These are phyloP conservation scores for Termitomyces bulborhizus DNA, from an alignment of 768 basidiomycete genomes.

Conservation along the genomic window DNA sequence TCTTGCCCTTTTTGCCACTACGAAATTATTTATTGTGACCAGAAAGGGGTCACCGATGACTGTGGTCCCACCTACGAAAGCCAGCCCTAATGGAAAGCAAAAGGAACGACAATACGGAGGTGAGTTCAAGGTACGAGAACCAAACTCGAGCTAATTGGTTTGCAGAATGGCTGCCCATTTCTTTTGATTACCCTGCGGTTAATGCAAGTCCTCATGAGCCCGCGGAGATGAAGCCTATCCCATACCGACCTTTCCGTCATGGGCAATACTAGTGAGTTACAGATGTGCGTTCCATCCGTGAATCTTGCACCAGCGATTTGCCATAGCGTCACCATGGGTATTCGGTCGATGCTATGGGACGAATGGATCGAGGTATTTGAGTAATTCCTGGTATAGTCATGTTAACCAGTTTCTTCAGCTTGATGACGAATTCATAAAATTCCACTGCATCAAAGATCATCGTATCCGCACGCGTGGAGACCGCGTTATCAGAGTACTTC, in stretches of 20 bases:
- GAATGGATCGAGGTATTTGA: slow-evolving; percentile 62
- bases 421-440: slow-evolving; percentile 48
- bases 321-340: slow-evolving; percentile 18
- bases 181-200: slow-evolving; percentile 47
- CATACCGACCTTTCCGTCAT: slow-evolving; percentile 61
- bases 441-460: slow-evolving; percentile 52
- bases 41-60: not conserved
- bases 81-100: not conserved
- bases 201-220: slow-evolving; percentile 33
- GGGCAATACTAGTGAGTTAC: slow-evolving; percentile 55
- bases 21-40: not conserved
- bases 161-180: slow-evolving; percentile 47
- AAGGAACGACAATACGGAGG: slow-evolving; percentile 9
- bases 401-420: slow-evolving; percentile 29
- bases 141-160: not conserved
- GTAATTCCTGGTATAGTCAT: not conserved
- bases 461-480: slow-evolving; percentile 48
- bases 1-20: not conserved
- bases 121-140: not conserved
- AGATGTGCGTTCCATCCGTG: not conserved
- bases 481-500: slow-evolving; percentile 41
- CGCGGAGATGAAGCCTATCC: slow-evolving; percentile 44
- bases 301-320: not conserved
- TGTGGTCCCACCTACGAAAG: not conserved
- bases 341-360: slow-evolving; percentile 50